A percentile compares a stretch with the other conserved stretches of the same genome.
phyloP scores from a whole-genome alignment of 176 grass and related monocot species.

The Hyparrhenia diplandra region DNA sequence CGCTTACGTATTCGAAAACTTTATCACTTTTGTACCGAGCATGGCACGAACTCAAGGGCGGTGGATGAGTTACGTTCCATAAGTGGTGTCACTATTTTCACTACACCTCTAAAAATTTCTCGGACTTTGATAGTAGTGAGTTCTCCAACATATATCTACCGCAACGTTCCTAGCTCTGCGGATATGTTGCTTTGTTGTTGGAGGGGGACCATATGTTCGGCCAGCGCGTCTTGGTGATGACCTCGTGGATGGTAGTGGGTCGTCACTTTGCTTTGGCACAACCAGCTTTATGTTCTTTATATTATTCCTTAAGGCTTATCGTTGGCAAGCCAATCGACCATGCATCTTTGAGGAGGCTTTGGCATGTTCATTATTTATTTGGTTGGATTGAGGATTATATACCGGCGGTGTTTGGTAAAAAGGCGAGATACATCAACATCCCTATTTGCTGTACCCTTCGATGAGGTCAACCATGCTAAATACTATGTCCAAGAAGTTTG shows the following conservation, averaged over 20 bases:
- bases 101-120: rapidly evolving
- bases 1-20: not conserved
- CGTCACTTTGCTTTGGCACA: not conserved
- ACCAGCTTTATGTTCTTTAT: not conserved
- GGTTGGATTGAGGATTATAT: not conserved
- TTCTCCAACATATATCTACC: not conserved
- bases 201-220: not conserved
- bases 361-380: not conserved
- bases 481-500: not conserved
- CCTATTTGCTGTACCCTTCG: not conserved
- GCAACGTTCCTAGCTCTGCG: not conserved
- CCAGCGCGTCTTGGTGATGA: not conserved
- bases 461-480: not conserved
- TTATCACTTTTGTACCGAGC: not conserved
- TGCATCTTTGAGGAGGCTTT: not conserved
- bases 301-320: not conserved
- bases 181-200: not conserved
- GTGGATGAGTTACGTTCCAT: not conserved
- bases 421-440: not conserved
- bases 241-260: not conserved
- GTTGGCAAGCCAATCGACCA: not conserved
- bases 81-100: not conserved
- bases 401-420: not conserved
- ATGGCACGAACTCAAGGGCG: not conserved
- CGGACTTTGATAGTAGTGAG: rapidly evolving